Evolutionary conservation across 371 early-diverging fungal species (phyloP).

Genomic region (Choanephora cucurbitarum): DNA sequence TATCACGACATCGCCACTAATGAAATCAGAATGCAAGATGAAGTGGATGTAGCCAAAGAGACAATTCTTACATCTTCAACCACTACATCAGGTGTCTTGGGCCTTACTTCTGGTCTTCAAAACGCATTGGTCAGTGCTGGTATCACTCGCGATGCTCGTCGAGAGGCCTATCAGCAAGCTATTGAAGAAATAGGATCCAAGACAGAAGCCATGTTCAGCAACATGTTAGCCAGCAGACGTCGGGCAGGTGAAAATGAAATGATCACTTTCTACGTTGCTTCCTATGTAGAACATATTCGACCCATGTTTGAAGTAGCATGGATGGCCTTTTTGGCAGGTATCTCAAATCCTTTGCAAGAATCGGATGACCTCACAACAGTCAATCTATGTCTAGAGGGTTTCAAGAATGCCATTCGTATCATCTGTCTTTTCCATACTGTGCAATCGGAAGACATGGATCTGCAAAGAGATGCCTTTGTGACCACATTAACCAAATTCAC

Average conservation of each 20-base stretch:
- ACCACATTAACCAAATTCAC: constrained; percentile 89
- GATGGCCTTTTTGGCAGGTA: constrained; percentile 86
- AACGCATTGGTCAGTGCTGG: constrained; percentile 53
- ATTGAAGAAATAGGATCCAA: constrained; percentile 62
- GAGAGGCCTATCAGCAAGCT: constrained; percentile 56
- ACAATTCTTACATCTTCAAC: constrained; percentile 28
- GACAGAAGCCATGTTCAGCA: constrained; percentile 58
- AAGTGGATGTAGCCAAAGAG: constrained; percentile 58
- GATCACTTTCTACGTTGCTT: constrained; percentile 66
- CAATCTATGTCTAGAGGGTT: constrained; percentile 73
- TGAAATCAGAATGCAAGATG: constrained; percentile 94
- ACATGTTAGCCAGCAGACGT: constrained; percentile 48
- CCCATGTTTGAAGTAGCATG: constrained; percentile 92
- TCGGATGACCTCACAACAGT: constrained; percentile 74
- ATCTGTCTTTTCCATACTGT: constrained; percentile 75
- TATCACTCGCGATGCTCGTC: constrained; percentile 47
- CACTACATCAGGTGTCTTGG: constrained; percentile 30
- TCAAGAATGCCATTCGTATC: constrained; percentile 80
- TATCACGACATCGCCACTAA: constrained; percentile 83
- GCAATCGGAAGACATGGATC: constrained; percentile 71
- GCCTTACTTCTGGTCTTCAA: constrained; percentile 43
- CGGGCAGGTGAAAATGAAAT: constrained; percentile 47
- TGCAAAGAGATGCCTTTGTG: constrained; percentile 88
- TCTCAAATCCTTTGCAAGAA: constrained; percentile 86
- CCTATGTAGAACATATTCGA: constrained; percentile 86